These are phyloP conservation scores for Moniliophthora roreri DNA, from an alignment of 1,284 basidiomycete genomes.

Conservation along the genomic window DNA sequence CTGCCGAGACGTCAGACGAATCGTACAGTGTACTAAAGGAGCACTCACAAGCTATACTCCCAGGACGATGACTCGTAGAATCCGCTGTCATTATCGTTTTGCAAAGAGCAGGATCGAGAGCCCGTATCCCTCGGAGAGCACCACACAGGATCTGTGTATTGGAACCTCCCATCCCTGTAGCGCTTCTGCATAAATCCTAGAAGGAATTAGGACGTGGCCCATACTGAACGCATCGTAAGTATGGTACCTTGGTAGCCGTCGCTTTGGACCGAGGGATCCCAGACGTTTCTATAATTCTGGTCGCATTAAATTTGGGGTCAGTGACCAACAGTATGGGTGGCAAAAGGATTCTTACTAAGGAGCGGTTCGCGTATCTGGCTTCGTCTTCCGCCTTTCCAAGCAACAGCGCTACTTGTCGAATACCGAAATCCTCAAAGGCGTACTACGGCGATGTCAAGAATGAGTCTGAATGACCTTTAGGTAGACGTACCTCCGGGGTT, in stretches of 20 bases:
- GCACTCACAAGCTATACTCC: conserved; percentile 53
- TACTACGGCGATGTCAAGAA: too few relatives aligned
- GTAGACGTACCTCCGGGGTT: conserved; percentile 54
- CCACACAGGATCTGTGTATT: conserved; percentile 44
- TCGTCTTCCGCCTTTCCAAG: conserved; percentile 49
- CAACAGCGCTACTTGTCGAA: conserved; percentile 54
- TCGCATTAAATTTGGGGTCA: conserved; percentile 5
- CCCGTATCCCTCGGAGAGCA: conserved; percentile 54
- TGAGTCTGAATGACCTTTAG: too few relatives aligned
- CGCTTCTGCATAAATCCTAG: conserved; percentile 68
- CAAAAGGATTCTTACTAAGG: conserved; percentile 36
- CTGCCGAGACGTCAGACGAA: conserved; percentile 21
- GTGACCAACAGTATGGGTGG: not conserved
- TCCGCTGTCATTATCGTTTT: conserved; percentile 53
- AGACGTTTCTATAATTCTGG: conserved; percentile 66
- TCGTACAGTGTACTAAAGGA: not conserved
- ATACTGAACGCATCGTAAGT: not conserved
- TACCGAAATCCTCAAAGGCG: conserved; percentile 58
- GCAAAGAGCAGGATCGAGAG: conserved; percentile 54
- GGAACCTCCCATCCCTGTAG: conserved; percentile 54
- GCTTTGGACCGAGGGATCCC: conserved; percentile 51
- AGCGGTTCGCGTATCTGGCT: conserved; percentile 47
- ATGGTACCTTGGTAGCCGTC: conserved; percentile 54
- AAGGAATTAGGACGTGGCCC: not conserved
- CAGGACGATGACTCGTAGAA: conserved; percentile 72